Base-by-base conservation (phyloP, 2,329 filamentous ascomycete species). In the Fusarium tupiense region DNA sequence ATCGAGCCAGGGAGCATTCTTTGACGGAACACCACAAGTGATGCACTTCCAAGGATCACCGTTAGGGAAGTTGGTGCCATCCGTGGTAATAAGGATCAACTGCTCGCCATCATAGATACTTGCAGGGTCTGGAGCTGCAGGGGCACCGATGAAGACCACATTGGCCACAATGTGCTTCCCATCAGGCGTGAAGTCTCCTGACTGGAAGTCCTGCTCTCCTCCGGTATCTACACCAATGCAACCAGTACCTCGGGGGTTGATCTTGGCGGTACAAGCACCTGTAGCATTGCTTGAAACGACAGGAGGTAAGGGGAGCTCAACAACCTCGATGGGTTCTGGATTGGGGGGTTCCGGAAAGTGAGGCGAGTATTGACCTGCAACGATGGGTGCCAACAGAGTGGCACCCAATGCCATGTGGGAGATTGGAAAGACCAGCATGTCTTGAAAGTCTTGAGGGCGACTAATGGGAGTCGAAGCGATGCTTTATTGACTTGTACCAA, bases 11-110 rank as follows among this genome's bases (percentile, higher is more conserved):
- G 74, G 49, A 3, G 78, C 72, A 52, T 85, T 83, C 37, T 76
- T 72, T 5, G 57, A 70, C 0, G 83, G 80, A 1, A 86, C 79
- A 5, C 82, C 85, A 61, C 86, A 87, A 19, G 62, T 87, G 9
- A 87, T 61, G 61, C 86, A 87, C 69, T 85, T 87, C 85, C 85
- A 88, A 0, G 82, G 56, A 67, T 86, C 84, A 1, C 86, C 85
- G 58, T 84, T 86, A 3, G 79, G 53, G 49, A 87, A 87, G 0
- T 64, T 80, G 6, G 76, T 82, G 3, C 81, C 81, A 61, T 87
- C 83, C 0, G 82, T 69, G 69, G 85, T 86, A 71, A 86, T 77
- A 10, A 87, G 67, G 41, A 87, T 80, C 84, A 87, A 52, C 2
- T 61, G 47, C 35, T 61, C 59, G 11, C 59, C 59, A 8, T 53